Evolutionary conservation across 108 stramenopile genomes (phyloP).

Genomic region (Chaetoceros muelleri): DNA sequence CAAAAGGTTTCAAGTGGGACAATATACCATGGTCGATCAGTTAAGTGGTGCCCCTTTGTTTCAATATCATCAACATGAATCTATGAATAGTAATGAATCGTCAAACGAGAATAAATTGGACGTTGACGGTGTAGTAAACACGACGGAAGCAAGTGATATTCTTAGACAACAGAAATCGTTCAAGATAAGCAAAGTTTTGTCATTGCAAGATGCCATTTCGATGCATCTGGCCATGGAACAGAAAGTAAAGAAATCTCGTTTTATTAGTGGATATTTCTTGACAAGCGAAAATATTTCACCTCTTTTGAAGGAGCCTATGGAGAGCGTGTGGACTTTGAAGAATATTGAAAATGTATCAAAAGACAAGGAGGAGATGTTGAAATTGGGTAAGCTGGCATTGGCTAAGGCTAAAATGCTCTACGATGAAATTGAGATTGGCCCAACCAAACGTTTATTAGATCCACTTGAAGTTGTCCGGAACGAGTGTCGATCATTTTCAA

Average conservation of each 20-base stretch:
- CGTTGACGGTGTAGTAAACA: too few relatives aligned
- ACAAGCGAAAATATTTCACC: conserved; percentile 29
- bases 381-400: too few relatives aligned
- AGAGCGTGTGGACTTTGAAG: conserved; percentile 7
- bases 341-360: too few relatives aligned
- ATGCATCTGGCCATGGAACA: neutral
- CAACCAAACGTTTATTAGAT: too few relatives aligned
- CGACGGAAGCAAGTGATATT: neutral
- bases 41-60: conserved; percentile 58
- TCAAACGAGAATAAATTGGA: neutral
- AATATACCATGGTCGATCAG: conserved; percentile 75
- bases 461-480: too few relatives aligned
- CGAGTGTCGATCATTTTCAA: too few relatives aligned
- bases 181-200: conserved; percentile 7
- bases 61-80: conserved; percentile 9
- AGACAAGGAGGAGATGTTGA: conserved; percentile 22
- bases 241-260: conserved; percentile 10
- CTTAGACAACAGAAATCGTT: neutral
- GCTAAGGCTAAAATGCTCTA: too few relatives aligned
- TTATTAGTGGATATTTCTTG: conserved; percentile 35
- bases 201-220: conserved; percentile 14
- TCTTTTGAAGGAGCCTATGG: conserved; percentile 15
- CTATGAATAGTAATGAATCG: conserved; percentile 9
- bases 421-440: too few relatives aligned
- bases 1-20: conserved; percentile 20